phyloP scores from a whole-genome alignment of 108 stramenopile species.

The Mediolabrus comicus region DNA sequence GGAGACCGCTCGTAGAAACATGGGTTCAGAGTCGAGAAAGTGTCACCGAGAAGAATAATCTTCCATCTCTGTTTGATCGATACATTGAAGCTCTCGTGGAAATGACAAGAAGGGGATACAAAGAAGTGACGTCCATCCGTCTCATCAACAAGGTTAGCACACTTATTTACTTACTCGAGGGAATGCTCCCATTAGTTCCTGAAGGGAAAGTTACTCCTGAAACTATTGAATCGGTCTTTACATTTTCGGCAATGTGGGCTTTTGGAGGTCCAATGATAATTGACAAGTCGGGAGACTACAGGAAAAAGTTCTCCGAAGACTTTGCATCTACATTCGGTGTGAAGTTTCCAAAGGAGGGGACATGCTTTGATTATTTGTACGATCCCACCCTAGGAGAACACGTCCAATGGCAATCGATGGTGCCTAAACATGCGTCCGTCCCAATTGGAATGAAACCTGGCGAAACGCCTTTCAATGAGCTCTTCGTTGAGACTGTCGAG shows the following conservation, averaged over 20 bases:
- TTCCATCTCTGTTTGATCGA: constrained; percentile 84
- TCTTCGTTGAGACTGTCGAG: constrained; percentile 84
- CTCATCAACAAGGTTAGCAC: constrained; percentile 84
- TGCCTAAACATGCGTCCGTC: constrained; percentile 62
- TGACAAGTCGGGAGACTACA: constrained; percentile 82
- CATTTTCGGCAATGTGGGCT: constrained; percentile 87
- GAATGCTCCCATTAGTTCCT: constrained; percentile 56
- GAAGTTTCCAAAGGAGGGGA: constrained; percentile 70
- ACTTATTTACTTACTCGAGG: constrained; percentile 76
- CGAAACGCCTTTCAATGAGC: constrained; percentile 77
- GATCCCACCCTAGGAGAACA: constrained; percentile 50
- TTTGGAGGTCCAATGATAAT: constrained; percentile 90
- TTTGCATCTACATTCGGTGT: constrained; percentile 61
- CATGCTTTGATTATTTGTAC: constrained; percentile 84
- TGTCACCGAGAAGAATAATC: constrained; percentile 54
- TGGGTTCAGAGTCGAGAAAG: constrained; percentile 70
- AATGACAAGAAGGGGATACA: constrained; percentile 75
- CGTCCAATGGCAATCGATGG: constrained; percentile 62
- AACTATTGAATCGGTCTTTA: constrained; percentile 68
- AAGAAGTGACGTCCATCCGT: constrained; percentile 75
- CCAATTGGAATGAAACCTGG: constrained; percentile 79
- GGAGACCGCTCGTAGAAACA: constrained; percentile 87
- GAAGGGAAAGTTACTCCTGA: constrained; percentile 63
- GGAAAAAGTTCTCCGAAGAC: constrained; percentile 74
- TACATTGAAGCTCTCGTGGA: constrained; percentile 79